Evolutionary conservation across 2,329 filamentous ascomycete species (phyloP), one percentile per base, ranked within the genome.

Genomic region (Penicillium nordicum): DNA sequence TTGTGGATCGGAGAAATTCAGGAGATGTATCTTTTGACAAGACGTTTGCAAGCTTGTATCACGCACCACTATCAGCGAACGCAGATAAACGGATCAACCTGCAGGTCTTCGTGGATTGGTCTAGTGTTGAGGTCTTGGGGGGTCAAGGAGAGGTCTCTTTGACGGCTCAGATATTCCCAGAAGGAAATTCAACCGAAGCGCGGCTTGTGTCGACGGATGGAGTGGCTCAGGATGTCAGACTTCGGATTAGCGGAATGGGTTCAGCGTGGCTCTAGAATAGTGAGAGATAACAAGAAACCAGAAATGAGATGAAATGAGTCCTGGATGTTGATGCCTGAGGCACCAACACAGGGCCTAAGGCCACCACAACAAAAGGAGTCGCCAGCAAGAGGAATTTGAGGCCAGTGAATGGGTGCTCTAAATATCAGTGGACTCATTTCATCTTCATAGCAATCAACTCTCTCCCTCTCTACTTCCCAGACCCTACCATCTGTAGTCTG

Each of bases 101-200:
- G 25, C 56, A 62, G 27, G 57, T 70, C 51, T 63, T 70, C 48
- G 55, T 71, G 4, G 66, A 72, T 53, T 67, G 67, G 63, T 69
- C 67, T 10, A 64, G 63, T 27, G 60, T 70, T 32, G 69, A 71
- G 47, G 63, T 70, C 3, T 68, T 70, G 46, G 66, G 65, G 0
- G 67, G 66, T 3, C 34, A 62, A 10, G 69, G 68, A 2, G 64
- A 71, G 53, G 55, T 59, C 4, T 64, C 65, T 2, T 16, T 71
- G 29, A 69, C 69, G 12, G 53, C 64, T n/a, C 67, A 70, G 49
- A 63, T 71, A 5, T 71, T 70, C 44, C 67, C 68, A 1, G 37
- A 40, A 3, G 57, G 49, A 23, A 51, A 58, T 50, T 61, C 61
- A n/a, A 62, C 58, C 1, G 36, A 62, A 49, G 56, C 55, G 12